phyloP scores from a whole-genome alignment of 805 yeast genomes.

The Spathaspora hagerdaliae region DNA sequence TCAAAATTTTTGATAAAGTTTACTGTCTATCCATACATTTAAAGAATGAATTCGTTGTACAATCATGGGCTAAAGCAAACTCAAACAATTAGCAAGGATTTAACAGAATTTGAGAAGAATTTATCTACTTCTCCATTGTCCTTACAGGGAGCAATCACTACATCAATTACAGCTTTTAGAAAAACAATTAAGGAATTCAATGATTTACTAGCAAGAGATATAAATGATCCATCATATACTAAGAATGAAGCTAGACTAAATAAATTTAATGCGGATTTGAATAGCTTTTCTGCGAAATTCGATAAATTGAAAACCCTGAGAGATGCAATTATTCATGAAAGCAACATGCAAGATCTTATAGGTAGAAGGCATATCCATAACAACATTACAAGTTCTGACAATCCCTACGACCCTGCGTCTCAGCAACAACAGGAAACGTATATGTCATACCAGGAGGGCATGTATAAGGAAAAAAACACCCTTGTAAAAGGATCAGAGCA shows the following conservation, averaged over 20 bases:
- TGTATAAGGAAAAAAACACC: constrained; percentile 62
- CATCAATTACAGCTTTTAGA: constrained; percentile 68
- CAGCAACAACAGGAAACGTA: constrained; percentile 18
- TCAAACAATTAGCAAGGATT: constrained; percentile 64
- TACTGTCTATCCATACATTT: no score
- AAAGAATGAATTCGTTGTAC: constrained; percentile 68
- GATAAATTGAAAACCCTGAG: constrained; percentile 51
- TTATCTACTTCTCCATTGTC: constrained; percentile 71
- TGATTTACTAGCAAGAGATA: constrained; percentile 55
- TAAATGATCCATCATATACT: constrained; percentile 47
- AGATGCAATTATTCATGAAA: constrained; percentile 47
- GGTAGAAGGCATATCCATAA: constrained; percentile 41
- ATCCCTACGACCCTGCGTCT: constrained; percentile 40
- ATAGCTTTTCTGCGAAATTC: constrained; percentile 47
- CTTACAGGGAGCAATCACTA: constrained; percentile 72
- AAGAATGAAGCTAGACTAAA: constrained; percentile 50
- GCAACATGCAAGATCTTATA: constrained; percentile 49
- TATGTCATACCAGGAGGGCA: constrained; percentile 53
- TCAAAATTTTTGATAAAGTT: no score
- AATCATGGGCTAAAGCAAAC: constrained; percentile 89
- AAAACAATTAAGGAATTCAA: constrained; percentile 73
- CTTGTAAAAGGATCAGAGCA: constrained; percentile 71
- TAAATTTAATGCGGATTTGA: constrained; percentile 48
- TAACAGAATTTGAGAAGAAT: constrained; percentile 61
- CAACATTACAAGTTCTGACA: constrained; percentile 32